Conservation (phyloP, 352 stramenopile genomes). For the Globisporangium abappressorium region DNA sequence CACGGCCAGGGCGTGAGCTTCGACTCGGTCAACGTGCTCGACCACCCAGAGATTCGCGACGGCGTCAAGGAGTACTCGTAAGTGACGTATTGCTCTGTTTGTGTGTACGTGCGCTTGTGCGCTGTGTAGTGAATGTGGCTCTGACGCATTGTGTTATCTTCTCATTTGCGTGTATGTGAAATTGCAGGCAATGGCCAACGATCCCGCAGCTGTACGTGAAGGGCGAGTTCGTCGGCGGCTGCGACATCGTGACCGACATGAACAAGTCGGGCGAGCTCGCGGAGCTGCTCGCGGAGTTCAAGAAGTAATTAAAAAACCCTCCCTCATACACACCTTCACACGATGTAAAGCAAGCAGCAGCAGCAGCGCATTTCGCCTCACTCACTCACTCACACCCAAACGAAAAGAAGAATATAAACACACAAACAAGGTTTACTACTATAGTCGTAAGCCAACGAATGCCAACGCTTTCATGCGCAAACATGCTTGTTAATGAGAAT, state of each 20-base stretch:
- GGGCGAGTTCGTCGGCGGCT: slow-evolving; percentile 98
- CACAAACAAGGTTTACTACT: neutral
- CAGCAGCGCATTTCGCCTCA: neutral
- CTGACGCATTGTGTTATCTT: neutral
- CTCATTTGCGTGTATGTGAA: neutral
- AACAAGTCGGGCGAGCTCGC: slow-evolving; percentile 91
- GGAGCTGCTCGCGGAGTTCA: slow-evolving; percentile 85
- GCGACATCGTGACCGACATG: slow-evolving; percentile 98
- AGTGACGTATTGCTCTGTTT: slow-evolving; percentile 26
- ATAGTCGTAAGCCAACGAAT: neutral
- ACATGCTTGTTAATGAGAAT: too few species aligned
- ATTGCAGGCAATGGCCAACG: slow-evolving; percentile 90
- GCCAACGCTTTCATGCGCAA: neutral
- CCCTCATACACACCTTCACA: neutral
- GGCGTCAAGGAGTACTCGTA: slow-evolving; percentile 98
- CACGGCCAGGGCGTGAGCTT: slow-evolving; percentile 93
- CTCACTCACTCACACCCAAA: neutral
- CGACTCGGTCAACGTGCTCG: slow-evolving; percentile 97
- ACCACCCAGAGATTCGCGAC: slow-evolving; percentile 97
- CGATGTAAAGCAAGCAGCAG: neutral
- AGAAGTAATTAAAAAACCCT: slow-evolving; percentile 36
- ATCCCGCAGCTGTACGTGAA: slow-evolving; percentile 99
- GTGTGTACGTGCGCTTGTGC: neutral
- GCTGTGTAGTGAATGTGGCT: neutral
- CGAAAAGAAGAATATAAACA: neutral